phyloP scores from a whole-genome alignment of 306 rosid genomes.

The Datisca glomerata region DNA sequence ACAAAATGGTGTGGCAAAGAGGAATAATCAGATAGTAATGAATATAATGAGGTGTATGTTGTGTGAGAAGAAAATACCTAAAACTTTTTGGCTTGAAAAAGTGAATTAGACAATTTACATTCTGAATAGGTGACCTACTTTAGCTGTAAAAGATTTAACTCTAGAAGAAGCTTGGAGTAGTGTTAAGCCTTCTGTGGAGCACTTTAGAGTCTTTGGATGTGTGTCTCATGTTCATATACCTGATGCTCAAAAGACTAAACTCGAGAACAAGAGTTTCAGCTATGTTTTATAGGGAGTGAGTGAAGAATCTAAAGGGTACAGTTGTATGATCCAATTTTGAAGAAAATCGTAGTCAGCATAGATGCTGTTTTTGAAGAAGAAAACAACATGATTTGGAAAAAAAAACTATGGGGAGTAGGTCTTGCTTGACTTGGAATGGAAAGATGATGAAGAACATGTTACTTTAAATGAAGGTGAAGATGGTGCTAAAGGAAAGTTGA shows the following conservation, averaged over 20 bases:
- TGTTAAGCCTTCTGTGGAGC: not conserved
- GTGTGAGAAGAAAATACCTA: not conserved
- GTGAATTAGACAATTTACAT: not conserved
- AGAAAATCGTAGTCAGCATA: not conserved
- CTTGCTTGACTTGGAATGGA: too few relatives aligned
- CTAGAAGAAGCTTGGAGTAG: constrained; percentile 1
- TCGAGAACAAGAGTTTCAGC: not conserved
- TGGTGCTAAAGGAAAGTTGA: too few relatives aligned
- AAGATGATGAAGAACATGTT: too few relatives aligned
- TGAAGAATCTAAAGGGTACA: not conserved
- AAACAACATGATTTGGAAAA: not conserved
- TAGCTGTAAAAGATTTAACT: not conserved
- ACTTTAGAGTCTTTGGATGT: not conserved
- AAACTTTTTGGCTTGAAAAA: not conserved
- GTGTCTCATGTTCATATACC: not conserved
- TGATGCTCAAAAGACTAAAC: not conserved
- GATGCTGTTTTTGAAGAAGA: not conserved
- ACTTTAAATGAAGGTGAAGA: too few relatives aligned
- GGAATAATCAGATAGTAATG: not conserved
- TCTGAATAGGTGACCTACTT: not conserved
- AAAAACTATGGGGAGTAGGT: too few relatives aligned
- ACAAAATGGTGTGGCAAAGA: not conserved
- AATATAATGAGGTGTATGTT: not conserved
- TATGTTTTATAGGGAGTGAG: not conserved
- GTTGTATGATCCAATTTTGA: not conserved